Percentiles rank a stretch among this genome's conserved stretches.
Conservation (phyloP, 1,139 yeast species). For the Lodderomyces beijingensis region DNA sequence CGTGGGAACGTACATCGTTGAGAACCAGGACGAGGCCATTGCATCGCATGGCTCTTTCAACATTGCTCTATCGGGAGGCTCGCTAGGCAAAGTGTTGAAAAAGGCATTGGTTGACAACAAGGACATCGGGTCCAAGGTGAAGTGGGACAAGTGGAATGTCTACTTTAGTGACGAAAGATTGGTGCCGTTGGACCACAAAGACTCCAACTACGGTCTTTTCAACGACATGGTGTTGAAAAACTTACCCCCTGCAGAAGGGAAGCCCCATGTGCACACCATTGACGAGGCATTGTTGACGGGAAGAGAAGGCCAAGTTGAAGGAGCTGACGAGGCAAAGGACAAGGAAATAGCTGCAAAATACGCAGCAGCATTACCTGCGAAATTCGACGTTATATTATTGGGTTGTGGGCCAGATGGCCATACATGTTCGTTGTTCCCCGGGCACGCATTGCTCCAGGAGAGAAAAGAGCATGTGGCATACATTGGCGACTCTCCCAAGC, state of each 20-base stretch:
- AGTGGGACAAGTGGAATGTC: constrained; percentile 69
- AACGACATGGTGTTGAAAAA: constrained; percentile 50
- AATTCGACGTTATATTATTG: constrained; percentile 55
- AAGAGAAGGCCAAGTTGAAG: constrained; percentile 39
- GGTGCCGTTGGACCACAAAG: constrained; percentile 62
- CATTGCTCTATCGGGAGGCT: constrained; percentile 88
- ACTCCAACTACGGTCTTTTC: constrained; percentile 66
- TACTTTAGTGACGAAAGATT: constrained; percentile 71
- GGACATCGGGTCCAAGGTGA: constrained; percentile 39
- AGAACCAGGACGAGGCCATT: constrained; percentile 48
- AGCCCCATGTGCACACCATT: constrained; percentile 48
- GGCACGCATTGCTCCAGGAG: constrained; percentile 45
- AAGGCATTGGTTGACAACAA: constrained; percentile 62
- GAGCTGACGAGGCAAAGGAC: constrained; percentile 36
- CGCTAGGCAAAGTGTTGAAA: constrained; percentile 72
- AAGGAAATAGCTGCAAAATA: constrained; percentile 40
- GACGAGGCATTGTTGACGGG: constrained; percentile 46
- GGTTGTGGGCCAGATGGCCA: constrained; percentile 86
- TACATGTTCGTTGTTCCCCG: constrained; percentile 73
- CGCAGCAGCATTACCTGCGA: constrained; percentile 40
- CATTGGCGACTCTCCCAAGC: constrained; percentile 65
- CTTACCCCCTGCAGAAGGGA: constrained; percentile 24
- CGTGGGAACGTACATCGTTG: constrained; percentile 52
- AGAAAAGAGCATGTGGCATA: constrained; percentile 34
- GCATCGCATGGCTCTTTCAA: constrained; percentile 43